Conservation (phyloP, 2,329 filamentous ascomycete species). For the Ophiocordyceps sinensis region DNA sequence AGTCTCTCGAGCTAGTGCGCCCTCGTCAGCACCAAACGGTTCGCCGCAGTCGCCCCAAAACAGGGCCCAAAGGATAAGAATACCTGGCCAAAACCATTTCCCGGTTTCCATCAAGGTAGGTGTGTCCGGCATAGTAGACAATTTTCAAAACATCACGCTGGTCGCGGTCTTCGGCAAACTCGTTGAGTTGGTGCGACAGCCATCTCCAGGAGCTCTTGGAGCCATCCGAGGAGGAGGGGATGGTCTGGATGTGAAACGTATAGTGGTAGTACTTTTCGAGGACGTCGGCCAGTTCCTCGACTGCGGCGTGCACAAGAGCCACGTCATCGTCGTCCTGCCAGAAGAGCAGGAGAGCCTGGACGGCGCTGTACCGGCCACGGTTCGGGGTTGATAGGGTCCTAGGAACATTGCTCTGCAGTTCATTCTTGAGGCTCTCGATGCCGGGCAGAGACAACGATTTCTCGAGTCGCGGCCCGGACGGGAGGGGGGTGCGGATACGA, state of each 20-base stretch:
- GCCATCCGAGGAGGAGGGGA: constrained; percentile 32
- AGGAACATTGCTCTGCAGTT: constrained; percentile 35
- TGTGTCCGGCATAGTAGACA: constrained; percentile 42
- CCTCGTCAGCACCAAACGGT: constrained; percentile 7
- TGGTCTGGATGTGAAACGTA: constrained; percentile 30
- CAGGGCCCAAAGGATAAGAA: constrained; percentile 4
- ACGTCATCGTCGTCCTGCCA: constrained; percentile 41
- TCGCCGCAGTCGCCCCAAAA: not conserved
- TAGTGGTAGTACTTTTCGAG: constrained; percentile 39
- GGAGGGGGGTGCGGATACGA: constrained; percentile 40
- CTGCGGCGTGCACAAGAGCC: constrained; percentile 21
- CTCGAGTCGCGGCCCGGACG: constrained; percentile 39
- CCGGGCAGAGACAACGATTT: constrained; percentile 34
- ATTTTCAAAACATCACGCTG: constrained; percentile 43
- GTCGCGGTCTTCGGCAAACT: constrained; percentile 38
- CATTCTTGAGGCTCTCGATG: constrained; percentile 34
- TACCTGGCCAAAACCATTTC: constrained; percentile 46
- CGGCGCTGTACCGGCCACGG: constrained; percentile 38
- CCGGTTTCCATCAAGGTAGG: constrained; percentile 37
- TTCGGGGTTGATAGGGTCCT: constrained; percentile 33
- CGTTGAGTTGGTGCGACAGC: constrained; percentile 34
- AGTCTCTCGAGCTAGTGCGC: constrained; percentile 28
- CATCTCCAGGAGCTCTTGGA: constrained; percentile 37
- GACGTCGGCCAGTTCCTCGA: constrained; percentile 34
- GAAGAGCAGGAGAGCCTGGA: constrained; percentile 36